A percentile compares a stretch with the other conserved stretches of the same genome.
These are phyloP conservation scores for Neurospora tetrasperma DNA, from an alignment of 495 filamentous ascomycete genomes.

Conservation along the genomic window DNA sequence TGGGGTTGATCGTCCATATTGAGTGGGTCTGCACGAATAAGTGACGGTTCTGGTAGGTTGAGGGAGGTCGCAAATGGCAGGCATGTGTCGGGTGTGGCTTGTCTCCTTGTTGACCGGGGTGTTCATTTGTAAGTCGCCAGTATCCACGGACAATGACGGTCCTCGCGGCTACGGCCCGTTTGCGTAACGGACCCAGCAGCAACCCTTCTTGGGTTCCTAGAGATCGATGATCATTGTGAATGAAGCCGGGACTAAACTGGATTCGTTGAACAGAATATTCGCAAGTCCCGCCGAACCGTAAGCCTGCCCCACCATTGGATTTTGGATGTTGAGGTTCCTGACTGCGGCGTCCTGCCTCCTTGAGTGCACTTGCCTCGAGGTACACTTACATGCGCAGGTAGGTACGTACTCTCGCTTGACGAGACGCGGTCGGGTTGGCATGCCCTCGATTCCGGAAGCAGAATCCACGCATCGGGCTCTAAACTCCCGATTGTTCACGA, in stretches of 20 bases:
- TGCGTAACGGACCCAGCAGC: not conserved
- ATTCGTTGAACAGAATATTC: not conserved
- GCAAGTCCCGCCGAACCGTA: not conserved
- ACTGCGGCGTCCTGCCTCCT: not conserved
- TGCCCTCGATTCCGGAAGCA: not conserved
- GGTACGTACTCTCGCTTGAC: not conserved
- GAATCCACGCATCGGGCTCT: not conserved
- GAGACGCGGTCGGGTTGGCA: not conserved
- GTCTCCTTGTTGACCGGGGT: not conserved
- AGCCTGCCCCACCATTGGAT: not conserved
- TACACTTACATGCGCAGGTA: not conserved
- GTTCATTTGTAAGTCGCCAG: not conserved
- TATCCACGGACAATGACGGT: not conserved
- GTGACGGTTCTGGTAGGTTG: not conserved
- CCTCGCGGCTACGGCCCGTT: not conserved
- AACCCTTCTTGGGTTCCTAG: not conserved
- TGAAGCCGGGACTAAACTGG: not conserved
- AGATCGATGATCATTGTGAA: not conserved
- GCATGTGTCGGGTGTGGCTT: not conserved
- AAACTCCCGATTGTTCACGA: not conserved
- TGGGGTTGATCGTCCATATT: not conserved
- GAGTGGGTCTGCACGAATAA: not conserved
- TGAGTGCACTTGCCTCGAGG: not conserved
- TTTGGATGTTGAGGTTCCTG: not conserved
- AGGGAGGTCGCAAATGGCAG: not conserved